These are phyloP conservation scores for Podospora didyma DNA, from an alignment of 495 filamentous ascomycete genomes.

Conservation along the genomic window DNA sequence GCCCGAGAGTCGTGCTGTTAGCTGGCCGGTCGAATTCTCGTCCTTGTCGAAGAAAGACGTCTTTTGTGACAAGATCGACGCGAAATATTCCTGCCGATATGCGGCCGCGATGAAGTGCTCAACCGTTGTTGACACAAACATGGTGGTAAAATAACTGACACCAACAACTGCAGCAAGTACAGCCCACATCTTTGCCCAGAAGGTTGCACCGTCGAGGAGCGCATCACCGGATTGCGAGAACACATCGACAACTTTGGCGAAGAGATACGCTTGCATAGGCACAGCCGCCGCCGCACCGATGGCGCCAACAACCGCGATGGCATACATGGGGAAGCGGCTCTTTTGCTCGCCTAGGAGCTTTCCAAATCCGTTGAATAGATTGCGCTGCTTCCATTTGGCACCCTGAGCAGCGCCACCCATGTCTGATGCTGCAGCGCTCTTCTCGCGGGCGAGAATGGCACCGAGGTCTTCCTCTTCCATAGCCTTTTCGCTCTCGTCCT, in stretches of 20 bases:
- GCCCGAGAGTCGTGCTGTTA: conserved; percentile 54
- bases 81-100: conserved; percentile 58
- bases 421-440: conserved; percentile 40
- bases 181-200: conserved; percentile 49
- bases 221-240: conserved; percentile 25
- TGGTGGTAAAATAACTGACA: conserved; percentile 35
- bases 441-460: conserved; percentile 39
- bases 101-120: conserved; percentile 40
- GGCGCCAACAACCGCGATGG: conserved; percentile 31
- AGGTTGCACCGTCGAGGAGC: conserved; percentile 29
- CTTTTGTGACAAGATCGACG: conserved; percentile 52
- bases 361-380: conserved; percentile 43
- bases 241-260: conserved; percentile 38
- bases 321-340: conserved; percentile 33
- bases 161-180: conserved; percentile 39
- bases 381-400: conserved; percentile 30
- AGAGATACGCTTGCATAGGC: conserved; percentile 43
- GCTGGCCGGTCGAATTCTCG: conserved; percentile 59
- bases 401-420: conserved; percentile 14
- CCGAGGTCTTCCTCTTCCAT: conserved; percentile 38
- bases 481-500: conserved; percentile 20
- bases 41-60: conserved; percentile 61
- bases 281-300: conserved; percentile 35
- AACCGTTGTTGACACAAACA: conserved; percentile 28
- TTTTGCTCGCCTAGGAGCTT: conserved; percentile 44